phyloP scores from a whole-genome alignment of 2,329 filamentous ascomycete genomes.

The Nannizziopsis arthrosporioides region DNA sequence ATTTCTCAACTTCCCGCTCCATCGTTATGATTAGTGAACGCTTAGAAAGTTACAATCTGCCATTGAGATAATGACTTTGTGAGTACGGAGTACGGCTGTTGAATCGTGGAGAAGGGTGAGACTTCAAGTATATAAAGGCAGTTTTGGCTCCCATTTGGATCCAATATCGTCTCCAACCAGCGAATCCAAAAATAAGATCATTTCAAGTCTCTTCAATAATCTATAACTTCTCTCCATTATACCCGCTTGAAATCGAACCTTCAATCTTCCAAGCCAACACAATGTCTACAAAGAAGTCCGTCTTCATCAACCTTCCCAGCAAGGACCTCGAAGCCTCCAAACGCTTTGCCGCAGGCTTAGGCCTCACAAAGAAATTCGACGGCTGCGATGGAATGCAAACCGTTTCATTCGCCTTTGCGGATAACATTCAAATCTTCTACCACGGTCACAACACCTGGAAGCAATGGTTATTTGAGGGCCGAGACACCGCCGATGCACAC shows the following conservation, averaged over 20 bases:
- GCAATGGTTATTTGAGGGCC: conserved; percentile 7
- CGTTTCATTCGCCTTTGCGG: conserved; percentile 5
- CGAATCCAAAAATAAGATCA: too few relatives aligned
- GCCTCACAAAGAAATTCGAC: conserved; percentile 1
- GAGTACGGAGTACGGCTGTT: too few relatives aligned
- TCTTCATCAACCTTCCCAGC: conserved; percentile 10
- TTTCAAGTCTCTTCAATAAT: too few relatives aligned
- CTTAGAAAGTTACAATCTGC: too few relatives aligned
- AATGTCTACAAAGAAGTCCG: neutral
- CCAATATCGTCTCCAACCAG: too few relatives aligned
- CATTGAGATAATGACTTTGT: too few relatives aligned
- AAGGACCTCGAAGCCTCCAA: conserved; percentile 9
- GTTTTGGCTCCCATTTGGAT: too few relatives aligned
- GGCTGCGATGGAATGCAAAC: neutral
- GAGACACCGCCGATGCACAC: conserved; percentile 5
- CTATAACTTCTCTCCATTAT: neutral
- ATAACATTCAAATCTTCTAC: conserved; percentile 9
- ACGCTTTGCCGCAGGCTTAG: conserved; percentile 10
- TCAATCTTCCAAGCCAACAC: neutral
- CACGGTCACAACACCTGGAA: conserved; percentile 2
- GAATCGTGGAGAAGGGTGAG: too few relatives aligned
- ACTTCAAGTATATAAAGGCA: too few relatives aligned
- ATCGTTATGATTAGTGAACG: too few relatives aligned
- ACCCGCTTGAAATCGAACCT: neutral
- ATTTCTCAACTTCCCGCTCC: too few relatives aligned